phyloP scores from a whole-genome alignment of 1,139 yeast genomes.

The Sugiyamaella xylanicola region DNA sequence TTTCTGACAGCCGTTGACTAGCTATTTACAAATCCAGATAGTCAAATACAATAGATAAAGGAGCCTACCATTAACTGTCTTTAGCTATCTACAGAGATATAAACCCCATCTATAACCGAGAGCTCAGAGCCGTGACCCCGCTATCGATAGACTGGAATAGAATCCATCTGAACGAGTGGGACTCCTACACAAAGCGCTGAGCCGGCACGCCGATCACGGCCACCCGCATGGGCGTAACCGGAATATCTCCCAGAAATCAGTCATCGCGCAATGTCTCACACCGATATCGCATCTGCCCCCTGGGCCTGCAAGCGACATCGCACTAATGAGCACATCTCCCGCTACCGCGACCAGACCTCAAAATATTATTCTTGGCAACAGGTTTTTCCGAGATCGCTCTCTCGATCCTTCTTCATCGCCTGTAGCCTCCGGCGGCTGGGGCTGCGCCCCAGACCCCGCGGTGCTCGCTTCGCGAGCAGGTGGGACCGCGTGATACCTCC shows the following conservation, averaged over 20 bases:
- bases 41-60: too few relatives aligned
- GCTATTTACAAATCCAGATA: too few relatives aligned
- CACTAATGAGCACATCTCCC: background rate
- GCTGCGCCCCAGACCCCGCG: background rate
- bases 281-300: background rate
- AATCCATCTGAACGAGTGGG: too few relatives aligned
- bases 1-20: too few relatives aligned
- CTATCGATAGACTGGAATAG: too few relatives aligned
- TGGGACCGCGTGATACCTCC: too few relatives aligned
- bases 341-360: background rate
- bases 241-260: background rate
- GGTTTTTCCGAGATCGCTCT: background rate
- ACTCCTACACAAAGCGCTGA: too few relatives aligned
- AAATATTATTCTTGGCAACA: background rate
- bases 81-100: background rate
- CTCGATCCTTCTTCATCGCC: too few relatives aligned
- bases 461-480: slow-evolving; percentile 3
- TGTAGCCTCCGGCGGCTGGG: background rate
- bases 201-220: background rate
- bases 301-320: background rate
- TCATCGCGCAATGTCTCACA: background rate
- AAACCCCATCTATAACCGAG: background rate
- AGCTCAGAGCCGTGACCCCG: too few relatives aligned
- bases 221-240: background rate
- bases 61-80: too few relatives aligned